phyloP scores from a whole-genome alignment of 805 yeast species.

The Nakazawaea populi region DNA sequence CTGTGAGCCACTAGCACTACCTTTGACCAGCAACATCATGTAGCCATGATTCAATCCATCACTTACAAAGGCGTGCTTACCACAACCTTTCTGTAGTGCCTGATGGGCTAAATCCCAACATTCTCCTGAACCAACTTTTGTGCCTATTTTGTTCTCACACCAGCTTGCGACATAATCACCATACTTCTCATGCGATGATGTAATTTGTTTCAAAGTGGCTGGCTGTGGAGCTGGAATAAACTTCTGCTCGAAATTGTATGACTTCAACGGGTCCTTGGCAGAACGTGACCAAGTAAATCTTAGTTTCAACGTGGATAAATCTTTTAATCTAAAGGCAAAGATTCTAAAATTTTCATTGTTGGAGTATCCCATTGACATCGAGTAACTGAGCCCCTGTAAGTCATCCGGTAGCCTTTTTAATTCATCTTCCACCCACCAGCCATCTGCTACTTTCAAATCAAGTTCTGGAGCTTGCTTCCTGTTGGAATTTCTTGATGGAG shows the following conservation, averaged over 20 bases:
- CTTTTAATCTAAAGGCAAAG: slow-evolving; percentile 33
- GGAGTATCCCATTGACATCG: slow-evolving; percentile 22
- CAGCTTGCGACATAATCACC: slow-evolving; percentile 52
- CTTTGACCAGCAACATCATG: not conserved
- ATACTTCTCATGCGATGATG: slow-evolving; percentile 29
- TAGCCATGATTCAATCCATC: slow-evolving; percentile 40
- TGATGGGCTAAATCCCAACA: slow-evolving; percentile 58
- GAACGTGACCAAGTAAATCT: slow-evolving; percentile 34
- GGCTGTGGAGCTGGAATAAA: slow-evolving; percentile 39
- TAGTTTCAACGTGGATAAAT: slow-evolving; percentile 32
- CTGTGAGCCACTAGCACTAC: slow-evolving; percentile 14
- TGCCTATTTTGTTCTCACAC: slow-evolving; percentile 43
- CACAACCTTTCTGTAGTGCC: slow-evolving; percentile 48
- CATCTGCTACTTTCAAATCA: slow-evolving; percentile 35
- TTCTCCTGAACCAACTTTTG: slow-evolving; percentile 49
- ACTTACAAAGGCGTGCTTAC: slow-evolving; percentile 51
- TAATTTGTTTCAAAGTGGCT: slow-evolving; percentile 26
- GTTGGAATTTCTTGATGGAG: slow-evolving; percentile 14
- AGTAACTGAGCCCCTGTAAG: slow-evolving; percentile 30
- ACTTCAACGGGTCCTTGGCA: slow-evolving; percentile 15
- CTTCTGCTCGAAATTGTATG: slow-evolving; percentile 23
- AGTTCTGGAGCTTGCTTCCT: slow-evolving; percentile 26
- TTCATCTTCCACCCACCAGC: slow-evolving; percentile 38
- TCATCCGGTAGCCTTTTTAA: slow-evolving; percentile 29
- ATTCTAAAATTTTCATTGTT: slow-evolving; percentile 23